Base-by-base conservation (phyloP, 495 filamentous ascomycete species). In the Podospora comata region DNA sequence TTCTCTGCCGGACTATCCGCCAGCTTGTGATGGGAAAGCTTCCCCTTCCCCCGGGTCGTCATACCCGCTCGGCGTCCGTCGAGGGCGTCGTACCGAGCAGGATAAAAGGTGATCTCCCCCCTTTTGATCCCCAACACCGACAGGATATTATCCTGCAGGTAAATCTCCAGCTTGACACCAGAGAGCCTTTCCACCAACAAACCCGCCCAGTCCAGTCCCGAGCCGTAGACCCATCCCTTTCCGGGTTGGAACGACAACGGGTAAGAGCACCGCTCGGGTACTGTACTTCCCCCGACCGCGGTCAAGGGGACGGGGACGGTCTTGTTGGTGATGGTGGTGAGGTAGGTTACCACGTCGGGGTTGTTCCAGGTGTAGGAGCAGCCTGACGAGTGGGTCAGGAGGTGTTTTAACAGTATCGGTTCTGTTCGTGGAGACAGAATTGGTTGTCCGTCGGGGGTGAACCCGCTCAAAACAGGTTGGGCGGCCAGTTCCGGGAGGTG, bases 161-260 rank as follows among this genome's bases (percentile, higher is more conserved):
- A 80, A 0, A 68, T 62, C 0, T 80, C 78, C 1, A 81, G 67
- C 1, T 66, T 56, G 1, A 34, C 0, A 20, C 78, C 77, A 0
- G 69, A 68, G 0, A 80, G 19, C 4, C 60, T 65, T 53, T 77
- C 76, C 20, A 82, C 62, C 4, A 80, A 28, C 6, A 67, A 61
- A 0, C 80, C 79, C 0, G 69, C 78, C 72, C 77, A 79, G 70
- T 81, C 79, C 9, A 76, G 34, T 0, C 75, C 71, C 6, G 64
- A 62, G n/a, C 79, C 75, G 58, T 81, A 81, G 1, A 57, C 67
- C 79, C 78, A 82, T 3, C 72, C 72, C 19, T 72, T 68, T 7
- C 80, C 80, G 0, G 79, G 80, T 54, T 79, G 74, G 62, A 77
- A 80, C 1, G 77, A 19, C 1, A 82, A 69, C 11, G 79, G 79